Percentiles rank a stretch among this genome's conserved stretches.
Conservation (phyloP, 768 basidiomycete genomes). For the Tricholoma sp. region DNA sequence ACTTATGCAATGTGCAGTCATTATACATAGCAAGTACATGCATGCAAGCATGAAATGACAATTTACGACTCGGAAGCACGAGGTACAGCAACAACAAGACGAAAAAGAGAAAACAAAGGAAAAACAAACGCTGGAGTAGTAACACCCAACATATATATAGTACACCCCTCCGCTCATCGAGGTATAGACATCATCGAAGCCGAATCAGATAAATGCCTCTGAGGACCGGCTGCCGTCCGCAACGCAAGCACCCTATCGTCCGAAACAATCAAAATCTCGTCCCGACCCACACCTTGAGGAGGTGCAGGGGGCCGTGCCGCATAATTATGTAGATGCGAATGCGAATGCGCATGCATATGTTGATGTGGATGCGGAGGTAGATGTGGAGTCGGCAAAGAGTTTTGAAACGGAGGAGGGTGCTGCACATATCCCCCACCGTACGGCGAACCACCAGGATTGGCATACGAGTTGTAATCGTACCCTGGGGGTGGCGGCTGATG, state of each 20-base stretch:
- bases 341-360: constrained; percentile 10
- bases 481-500: constrained; percentile 3
- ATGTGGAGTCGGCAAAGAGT: constrained; percentile 35
- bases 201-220: constrained; percentile 38
- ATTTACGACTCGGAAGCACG: no score
- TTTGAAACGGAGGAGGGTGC: neutral
- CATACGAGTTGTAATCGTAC: constrained; percentile 28
- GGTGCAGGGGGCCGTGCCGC: neutral
- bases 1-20: no score
- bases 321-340: neutral
- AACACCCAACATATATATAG: neutral
- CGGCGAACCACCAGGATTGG: constrained; percentile 7
- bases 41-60: neutral
- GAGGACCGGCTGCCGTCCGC: constrained; percentile 41
- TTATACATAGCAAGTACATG: neutral
- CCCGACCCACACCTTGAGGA: constrained; percentile 51
- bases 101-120: neutral
- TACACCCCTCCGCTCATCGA: constrained; percentile 24
- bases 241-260: constrained; percentile 81
- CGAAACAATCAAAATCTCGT: constrained; percentile 87
- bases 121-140: neutral
- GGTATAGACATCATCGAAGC: constrained; percentile 39
- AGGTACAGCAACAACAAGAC: constrained; percentile 3
- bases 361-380: constrained; percentile 27
- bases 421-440: constrained; percentile 18